Conservation (phyloP, 2,329 filamentous ascomycete genomes). For the Paecilomyces sp. region DNA sequence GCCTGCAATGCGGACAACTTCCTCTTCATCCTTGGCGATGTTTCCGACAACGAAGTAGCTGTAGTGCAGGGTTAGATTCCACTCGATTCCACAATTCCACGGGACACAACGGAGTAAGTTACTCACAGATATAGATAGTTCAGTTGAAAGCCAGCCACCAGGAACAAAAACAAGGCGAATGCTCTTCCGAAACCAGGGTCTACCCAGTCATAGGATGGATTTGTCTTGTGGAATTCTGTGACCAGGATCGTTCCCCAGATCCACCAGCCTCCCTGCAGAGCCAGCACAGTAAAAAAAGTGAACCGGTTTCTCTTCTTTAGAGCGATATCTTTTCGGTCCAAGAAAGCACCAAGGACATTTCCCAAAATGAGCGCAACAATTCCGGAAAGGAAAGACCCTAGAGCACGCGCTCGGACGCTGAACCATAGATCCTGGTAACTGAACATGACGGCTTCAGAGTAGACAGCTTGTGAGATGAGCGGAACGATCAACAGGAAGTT, state of each 20-base stretch:
- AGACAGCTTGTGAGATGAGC: constrained; percentile 65
- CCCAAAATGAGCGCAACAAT: constrained; percentile 59
- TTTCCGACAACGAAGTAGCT: constrained; percentile 66
- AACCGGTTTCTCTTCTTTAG: constrained; percentile 49
- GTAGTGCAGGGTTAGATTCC: not conserved
- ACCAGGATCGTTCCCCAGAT: constrained; percentile 62
- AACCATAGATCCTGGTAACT: constrained; percentile 65
- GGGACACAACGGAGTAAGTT: not conserved
- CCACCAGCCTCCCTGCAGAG: constrained; percentile 63
- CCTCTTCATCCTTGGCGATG: constrained; percentile 52
- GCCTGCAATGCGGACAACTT: constrained; percentile 62
- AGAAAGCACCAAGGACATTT: constrained; percentile 59
- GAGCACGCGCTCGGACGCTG: constrained; percentile 58
- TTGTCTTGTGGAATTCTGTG: constrained; percentile 50
- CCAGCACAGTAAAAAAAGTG: constrained; percentile 46
- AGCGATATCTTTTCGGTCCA: constrained; percentile 52
- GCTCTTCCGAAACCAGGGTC: constrained; percentile 57
- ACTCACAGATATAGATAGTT: constrained; percentile 65
- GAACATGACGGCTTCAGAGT: constrained; percentile 64
- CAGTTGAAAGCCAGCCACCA: constrained; percentile 61
- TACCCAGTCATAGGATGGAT: constrained; percentile 60
- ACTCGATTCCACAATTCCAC: not conserved
- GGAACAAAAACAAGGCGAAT: constrained; percentile 62
- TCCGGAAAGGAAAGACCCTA: constrained; percentile 64
- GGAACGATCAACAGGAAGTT: constrained; percentile 59